A percentile compares a stretch with the other conserved stretches of the same genome.
phyloP scores from a whole-genome alignment of 1,284 basidiomycete genomes.

The Ceraceosorus bombacis region DNA sequence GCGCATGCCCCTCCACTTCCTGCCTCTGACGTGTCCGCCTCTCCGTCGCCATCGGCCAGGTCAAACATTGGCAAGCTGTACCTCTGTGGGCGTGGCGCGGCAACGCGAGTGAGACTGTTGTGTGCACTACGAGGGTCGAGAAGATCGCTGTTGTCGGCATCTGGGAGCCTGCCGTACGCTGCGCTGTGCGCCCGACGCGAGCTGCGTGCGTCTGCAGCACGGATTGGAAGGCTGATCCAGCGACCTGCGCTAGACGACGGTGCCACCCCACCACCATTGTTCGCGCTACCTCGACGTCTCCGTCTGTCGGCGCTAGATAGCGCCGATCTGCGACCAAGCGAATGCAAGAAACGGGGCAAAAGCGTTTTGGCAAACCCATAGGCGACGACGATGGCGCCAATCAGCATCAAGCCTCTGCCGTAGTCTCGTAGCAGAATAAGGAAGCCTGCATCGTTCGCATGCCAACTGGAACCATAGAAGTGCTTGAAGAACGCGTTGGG shows the following conservation, averaged over 20 bases:
- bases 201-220: slow-evolving; percentile 3
- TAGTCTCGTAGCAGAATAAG: slow-evolving; percentile 44
- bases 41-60: slow-evolving; percentile 4
- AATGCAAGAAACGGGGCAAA: slow-evolving; percentile 17
- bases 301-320: slow-evolving; percentile 8
- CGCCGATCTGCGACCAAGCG: slow-evolving; percentile 11
- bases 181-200: background rate
- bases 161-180: slow-evolving; percentile 2
- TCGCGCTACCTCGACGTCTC: slow-evolving; percentile 2
- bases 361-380: slow-evolving; percentile 25
- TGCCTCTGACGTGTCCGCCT: slow-evolving; percentile 2
- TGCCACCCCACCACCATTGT: background rate
- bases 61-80: slow-evolving; percentile 9
- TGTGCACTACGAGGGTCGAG: background rate
- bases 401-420: slow-evolving; percentile 33
- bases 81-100: slow-evolving; percentile 14
- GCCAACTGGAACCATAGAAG: slow-evolving; percentile 93
- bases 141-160: background rate
- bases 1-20: background rate
- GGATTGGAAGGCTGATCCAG: slow-evolving; percentile 30
- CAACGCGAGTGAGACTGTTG: slow-evolving; percentile 1
- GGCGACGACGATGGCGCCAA: slow-evolving; percentile 23
- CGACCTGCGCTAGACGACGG: background rate
- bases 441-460: slow-evolving; percentile 48
- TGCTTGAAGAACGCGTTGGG: slow-evolving; percentile 80